phyloP scores from a whole-genome alignment of 179 eudicot genomes.

The Camellia oleifera region DNA sequence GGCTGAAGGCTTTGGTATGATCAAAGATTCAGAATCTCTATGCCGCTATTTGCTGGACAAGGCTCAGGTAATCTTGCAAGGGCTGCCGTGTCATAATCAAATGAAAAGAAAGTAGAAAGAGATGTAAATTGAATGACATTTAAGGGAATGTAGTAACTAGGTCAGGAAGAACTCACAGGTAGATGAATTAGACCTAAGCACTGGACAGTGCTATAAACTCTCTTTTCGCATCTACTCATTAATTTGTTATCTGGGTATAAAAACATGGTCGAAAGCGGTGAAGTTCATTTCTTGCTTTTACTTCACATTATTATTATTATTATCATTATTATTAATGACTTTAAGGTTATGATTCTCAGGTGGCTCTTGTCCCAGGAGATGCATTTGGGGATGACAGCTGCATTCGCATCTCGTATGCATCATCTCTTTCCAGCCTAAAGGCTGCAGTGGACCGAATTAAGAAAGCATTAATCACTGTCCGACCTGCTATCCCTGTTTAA shows the following conservation, averaged over 20 bases:
- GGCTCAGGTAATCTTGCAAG: slow-evolving; percentile 58
- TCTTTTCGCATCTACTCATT: not conserved
- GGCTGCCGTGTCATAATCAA: not conserved
- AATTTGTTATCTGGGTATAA: not conserved
- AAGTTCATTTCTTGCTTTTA: not conserved
- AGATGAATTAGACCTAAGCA: not conserved
- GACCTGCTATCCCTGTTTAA: slow-evolving; percentile 44
- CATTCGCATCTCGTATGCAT: slow-evolving; percentile 81
- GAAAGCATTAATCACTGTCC: slow-evolving; percentile 45
- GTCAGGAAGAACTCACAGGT: not conserved
- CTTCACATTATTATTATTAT: not conserved
- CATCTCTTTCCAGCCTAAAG: slow-evolving; percentile 54
- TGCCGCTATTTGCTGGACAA: slow-evolving; percentile 82
- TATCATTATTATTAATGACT: not conserved
- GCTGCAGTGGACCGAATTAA: slow-evolving; percentile 63
- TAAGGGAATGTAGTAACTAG: not conserved
- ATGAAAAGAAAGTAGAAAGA: not conserved
- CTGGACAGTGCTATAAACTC: not conserved
- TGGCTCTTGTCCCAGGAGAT: slow-evolving; percentile 82
- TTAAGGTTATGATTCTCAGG: slow-evolving; percentile 37
- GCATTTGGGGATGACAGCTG: slow-evolving; percentile 91
- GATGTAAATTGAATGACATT: not conserved
- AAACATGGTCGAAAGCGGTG: not conserved
- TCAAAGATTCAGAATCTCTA: slow-evolving; percentile 73
- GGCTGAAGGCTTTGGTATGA: slow-evolving; percentile 72